Evolutionary conservation across 2,329 filamentous ascomycete species (phyloP).

Genomic region (Rhytidhysteron rufulum): DNA sequence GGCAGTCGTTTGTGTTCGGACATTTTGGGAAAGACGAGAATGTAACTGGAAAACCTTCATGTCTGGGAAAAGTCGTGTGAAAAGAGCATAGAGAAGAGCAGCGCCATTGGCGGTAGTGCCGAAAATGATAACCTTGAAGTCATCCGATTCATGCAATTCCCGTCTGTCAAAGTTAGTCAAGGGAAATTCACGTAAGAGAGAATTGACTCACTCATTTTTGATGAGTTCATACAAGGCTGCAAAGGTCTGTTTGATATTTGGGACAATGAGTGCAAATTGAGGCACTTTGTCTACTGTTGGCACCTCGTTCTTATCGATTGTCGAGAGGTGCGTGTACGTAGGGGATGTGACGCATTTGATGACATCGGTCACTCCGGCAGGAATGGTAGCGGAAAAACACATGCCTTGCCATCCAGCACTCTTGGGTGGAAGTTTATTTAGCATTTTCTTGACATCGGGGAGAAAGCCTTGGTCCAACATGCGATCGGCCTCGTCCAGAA

Average conservation of each 20-base stretch:
- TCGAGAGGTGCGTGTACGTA: slow-evolving; percentile 41
- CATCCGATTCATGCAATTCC: slow-evolving; percentile 30
- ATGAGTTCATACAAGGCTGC: slow-evolving; percentile 44
- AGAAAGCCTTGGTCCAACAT: slow-evolving; percentile 53
- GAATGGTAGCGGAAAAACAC: slow-evolving; percentile 47
- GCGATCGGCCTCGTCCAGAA: slow-evolving; percentile 42
- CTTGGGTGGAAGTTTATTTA: slow-evolving; percentile 50
- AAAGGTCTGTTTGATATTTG: slow-evolving; percentile 43
- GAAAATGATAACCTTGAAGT: slow-evolving; percentile 47
- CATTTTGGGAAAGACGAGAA: slow-evolving; percentile 40
- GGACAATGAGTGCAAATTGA: slow-evolving; percentile 46
- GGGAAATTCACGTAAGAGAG: background rate
- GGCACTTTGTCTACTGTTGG: slow-evolving; percentile 47
- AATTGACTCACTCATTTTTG: slow-evolving; percentile 34
- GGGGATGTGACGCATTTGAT: slow-evolving; percentile 43
- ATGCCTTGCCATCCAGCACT: slow-evolving; percentile 47
- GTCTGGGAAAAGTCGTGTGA: slow-evolving; percentile 27
- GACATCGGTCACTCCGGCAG: slow-evolving; percentile 42
- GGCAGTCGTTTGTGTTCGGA: slow-evolving; percentile 41
- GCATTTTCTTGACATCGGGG: slow-evolving; percentile 50
- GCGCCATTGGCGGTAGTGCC: slow-evolving; percentile 46
- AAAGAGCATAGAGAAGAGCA: slow-evolving; percentile 39
- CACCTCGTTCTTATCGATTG: slow-evolving; percentile 42
- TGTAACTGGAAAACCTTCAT: slow-evolving; percentile 42
- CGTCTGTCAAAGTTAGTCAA: slow-evolving; percentile 13